Evolutionary conservation across 352 stramenopile genomes (phyloP).

Genomic region (Globisporangium acanthophoron): DNA sequence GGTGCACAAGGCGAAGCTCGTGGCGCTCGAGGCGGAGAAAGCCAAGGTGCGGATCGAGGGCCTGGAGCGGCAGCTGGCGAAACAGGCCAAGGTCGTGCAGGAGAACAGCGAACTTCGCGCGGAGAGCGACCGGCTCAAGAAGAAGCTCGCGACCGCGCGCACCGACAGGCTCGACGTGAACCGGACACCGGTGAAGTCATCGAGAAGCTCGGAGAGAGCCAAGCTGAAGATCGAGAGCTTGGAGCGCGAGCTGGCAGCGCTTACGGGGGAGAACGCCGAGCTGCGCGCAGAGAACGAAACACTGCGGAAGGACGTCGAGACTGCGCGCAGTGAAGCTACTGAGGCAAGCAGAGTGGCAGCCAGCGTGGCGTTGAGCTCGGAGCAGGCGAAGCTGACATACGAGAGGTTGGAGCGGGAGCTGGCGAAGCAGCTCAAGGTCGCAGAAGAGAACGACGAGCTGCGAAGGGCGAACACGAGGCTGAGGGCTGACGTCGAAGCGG

Average conservation of each 20-base stretch:
- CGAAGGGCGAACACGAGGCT: not conserved
- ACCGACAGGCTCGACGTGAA: conserved; percentile 21
- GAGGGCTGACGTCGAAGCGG: not conserved
- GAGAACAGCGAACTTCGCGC: conserved; percentile 49
- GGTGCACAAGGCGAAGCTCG: conserved; percentile 20
- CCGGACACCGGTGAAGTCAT: conserved; percentile 6
- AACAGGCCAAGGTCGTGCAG: conserved; percentile 32
- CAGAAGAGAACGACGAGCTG: not conserved
- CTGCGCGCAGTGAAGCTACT: not conserved
- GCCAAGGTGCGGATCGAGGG: conserved; percentile 22
- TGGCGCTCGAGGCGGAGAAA: conserved; percentile 18
- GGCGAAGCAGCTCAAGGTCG: not conserved
- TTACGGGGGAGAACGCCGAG: not conserved
- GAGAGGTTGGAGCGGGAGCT: not conserved
- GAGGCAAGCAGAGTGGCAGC: not conserved
- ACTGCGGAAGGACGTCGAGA: not conserved
- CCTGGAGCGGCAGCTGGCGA: conserved; percentile 33
- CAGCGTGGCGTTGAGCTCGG: not conserved
- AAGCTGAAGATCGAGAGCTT: conserved; percentile 15
- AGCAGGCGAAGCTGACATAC: not conserved
- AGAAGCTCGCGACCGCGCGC: conserved; percentile 46
- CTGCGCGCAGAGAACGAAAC: not conserved
- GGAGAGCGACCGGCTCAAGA: conserved; percentile 58
- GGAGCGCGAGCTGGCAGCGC: not conserved
- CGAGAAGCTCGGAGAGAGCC: conserved; percentile 12